Conservation (phyloP, 164 flowering plant genomes). For the Cinnamomum micranthum region DNA sequence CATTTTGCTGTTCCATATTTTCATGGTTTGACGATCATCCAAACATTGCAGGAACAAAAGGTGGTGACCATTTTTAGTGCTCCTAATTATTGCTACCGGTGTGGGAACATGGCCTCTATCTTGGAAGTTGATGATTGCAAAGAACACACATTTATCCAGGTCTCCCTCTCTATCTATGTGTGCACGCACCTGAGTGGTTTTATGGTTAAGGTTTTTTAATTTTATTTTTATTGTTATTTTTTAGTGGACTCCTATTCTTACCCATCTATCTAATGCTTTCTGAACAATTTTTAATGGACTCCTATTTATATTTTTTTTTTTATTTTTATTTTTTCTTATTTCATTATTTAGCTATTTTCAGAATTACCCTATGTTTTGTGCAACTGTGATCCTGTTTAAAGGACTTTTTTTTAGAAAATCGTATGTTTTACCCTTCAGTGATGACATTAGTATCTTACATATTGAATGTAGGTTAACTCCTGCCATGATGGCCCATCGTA, state of each 20-base stretch:
- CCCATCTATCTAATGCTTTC: neutral
- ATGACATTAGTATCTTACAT: too few species aligned
- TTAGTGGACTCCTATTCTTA: neutral
- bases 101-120: slow-evolving; percentile 99
- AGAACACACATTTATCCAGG: slow-evolving; percentile 97
- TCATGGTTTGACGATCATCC: neutral
- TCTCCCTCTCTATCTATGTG: slow-evolving; percentile 8
- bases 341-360: too few species aligned
- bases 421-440: too few species aligned
- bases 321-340: too few species aligned
- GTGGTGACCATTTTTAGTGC: slow-evolving; percentile 98
- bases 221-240: too few species aligned
- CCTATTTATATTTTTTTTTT: neutral
- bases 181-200: neutral
- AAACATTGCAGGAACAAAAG: slow-evolving; percentile 78
- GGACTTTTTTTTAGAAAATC: too few species aligned
- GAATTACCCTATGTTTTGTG: neutral
- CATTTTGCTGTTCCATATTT: neutral
- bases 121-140: slow-evolving; percentile 96
- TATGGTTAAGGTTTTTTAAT: neutral
- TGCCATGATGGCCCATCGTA: too few species aligned
- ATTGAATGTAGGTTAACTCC: too few species aligned
- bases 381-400: neutral
- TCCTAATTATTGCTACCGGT: slow-evolving; percentile 95
- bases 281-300: neutral